These are phyloP conservation scores for Liriodendron chinense DNA, from an alignment of 164 flowering plant genomes.

Conservation along the genomic window DNA sequence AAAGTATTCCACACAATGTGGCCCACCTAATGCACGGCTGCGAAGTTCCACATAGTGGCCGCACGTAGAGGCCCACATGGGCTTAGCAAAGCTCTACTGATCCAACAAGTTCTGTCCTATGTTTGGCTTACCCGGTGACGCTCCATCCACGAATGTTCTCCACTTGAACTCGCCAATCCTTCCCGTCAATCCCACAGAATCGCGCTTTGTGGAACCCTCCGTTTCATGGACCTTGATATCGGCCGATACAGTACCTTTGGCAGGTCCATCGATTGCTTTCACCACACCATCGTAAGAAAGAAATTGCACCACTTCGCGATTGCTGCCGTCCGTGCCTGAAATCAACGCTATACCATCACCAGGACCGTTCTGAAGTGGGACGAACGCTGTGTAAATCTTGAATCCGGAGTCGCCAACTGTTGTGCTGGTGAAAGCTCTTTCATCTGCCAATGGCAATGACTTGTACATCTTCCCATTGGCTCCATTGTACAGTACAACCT, in stretches of 20 bases:
- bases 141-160: constrained; percentile 17
- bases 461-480: constrained; percentile 21
- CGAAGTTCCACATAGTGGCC: too few relatives aligned
- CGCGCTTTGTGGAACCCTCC: constrained; percentile 12
- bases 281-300: constrained; percentile 23
- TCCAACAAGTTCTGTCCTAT: constrained; percentile 10
- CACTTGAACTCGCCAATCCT: constrained; percentile 12
- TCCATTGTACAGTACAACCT: constrained; percentile 24
- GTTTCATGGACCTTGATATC: constrained; percentile 25
- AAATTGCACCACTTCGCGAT: constrained; percentile 19
- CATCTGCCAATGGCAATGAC: constrained; percentile 14
- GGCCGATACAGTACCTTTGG: constrained; percentile 14
- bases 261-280: constrained; percentile 24
- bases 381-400: constrained; percentile 19
- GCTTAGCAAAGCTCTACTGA: neutral
- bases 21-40: too few relatives aligned
- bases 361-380: constrained; percentile 27
- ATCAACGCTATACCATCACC: constrained; percentile 25
- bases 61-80: too few relatives aligned
- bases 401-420: constrained; percentile 16
- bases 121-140: constrained; percentile 20
- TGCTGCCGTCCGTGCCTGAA: constrained; percentile 1
- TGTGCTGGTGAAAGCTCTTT: constrained; percentile 10
- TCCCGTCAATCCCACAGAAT: constrained; percentile 23
- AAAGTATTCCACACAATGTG: too few relatives aligned